A percentile compares a stretch with the other conserved stretches of the same genome.
Conservation (phyloP, 768 basidiomycete genomes). For the Grammothele lineata region DNA sequence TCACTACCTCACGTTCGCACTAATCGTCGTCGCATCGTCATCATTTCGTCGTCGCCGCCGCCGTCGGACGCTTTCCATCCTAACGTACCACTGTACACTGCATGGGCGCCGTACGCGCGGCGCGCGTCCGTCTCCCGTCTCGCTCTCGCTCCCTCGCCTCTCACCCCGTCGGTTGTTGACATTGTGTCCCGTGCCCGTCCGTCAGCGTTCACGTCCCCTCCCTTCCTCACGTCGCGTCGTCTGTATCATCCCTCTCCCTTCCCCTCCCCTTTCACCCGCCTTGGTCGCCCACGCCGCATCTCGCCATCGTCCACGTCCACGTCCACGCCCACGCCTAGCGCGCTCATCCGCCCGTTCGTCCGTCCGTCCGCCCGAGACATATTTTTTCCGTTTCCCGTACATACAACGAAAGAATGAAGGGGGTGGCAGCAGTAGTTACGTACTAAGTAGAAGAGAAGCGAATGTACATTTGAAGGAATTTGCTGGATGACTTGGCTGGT, state of each 20-base stretch:
- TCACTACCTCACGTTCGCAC: conserved; percentile 9
- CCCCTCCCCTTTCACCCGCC: not conserved
- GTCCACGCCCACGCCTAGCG: not conserved
- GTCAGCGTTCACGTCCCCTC: too few relatives aligned
- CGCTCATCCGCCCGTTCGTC: too few relatives aligned
- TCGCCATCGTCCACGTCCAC: not conserved
- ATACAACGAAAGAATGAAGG: conserved; percentile 14
- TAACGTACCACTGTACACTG: conserved; percentile 2
- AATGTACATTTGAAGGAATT: conserved; percentile 14
- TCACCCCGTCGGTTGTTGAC: not conserved
- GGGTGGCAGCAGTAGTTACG: conserved; percentile 4
- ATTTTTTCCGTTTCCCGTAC: conserved; percentile 8
- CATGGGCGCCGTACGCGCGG: not conserved
- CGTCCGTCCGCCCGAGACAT: conserved; percentile 3
- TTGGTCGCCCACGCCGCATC: not conserved
- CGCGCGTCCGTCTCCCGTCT: conserved; percentile 5
- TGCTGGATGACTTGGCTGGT: too few relatives aligned
- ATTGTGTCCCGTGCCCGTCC: too few relatives aligned
- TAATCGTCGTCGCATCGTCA: not conserved
- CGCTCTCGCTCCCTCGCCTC: conserved; percentile 3
- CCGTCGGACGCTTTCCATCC: conserved; percentile 6
- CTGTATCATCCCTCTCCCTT: conserved; percentile 10
- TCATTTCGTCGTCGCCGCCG: not conserved
- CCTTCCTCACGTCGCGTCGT: not conserved
- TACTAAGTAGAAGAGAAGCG: conserved; percentile 18